Conservation (phyloP, 345 rosid species). For the Ceriops zippeliana region DNA sequence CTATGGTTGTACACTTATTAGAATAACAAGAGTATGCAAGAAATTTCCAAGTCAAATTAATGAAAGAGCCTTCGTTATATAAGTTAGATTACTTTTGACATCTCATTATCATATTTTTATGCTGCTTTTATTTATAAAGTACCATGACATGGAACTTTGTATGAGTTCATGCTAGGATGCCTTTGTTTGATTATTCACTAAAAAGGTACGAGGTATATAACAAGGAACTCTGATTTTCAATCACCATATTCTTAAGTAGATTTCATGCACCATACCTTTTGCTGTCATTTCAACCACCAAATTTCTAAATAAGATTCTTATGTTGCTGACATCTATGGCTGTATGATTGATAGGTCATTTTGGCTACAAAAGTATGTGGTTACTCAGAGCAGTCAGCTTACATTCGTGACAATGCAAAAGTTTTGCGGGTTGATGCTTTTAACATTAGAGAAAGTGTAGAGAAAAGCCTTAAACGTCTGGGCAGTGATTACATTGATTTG, state of each 20-base stretch:
- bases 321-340: slow-evolving; percentile 4
- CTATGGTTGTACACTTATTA: neutral
- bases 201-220: neutral
- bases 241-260: neutral
- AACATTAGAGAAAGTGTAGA: slow-evolving; percentile 93
- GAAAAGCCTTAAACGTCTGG: slow-evolving; percentile 85
- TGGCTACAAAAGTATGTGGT: slow-evolving; percentile 93
- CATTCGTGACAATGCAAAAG: slow-evolving; percentile 57
- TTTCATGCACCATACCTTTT: slow-evolving; percentile 2
- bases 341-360: slow-evolving; percentile 50
- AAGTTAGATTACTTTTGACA: no score
- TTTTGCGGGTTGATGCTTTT: slow-evolving; percentile 73
- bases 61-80: no score
- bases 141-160: no score
- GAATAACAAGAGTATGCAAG: neutral
- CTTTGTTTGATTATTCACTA: no score
- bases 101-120: no score
- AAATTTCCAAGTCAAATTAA: no score
- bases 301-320: slow-evolving; percentile 5
- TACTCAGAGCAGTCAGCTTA: slow-evolving; percentile 59
- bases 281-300: slow-evolving; percentile 5
- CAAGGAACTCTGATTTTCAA: neutral
- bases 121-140: no score
- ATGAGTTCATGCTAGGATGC: no score
- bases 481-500: slow-evolving; percentile 86